phyloP scores from a whole-genome alignment of 1,284 basidiomycete genomes.

The Heterobasidion annosum region DNA sequence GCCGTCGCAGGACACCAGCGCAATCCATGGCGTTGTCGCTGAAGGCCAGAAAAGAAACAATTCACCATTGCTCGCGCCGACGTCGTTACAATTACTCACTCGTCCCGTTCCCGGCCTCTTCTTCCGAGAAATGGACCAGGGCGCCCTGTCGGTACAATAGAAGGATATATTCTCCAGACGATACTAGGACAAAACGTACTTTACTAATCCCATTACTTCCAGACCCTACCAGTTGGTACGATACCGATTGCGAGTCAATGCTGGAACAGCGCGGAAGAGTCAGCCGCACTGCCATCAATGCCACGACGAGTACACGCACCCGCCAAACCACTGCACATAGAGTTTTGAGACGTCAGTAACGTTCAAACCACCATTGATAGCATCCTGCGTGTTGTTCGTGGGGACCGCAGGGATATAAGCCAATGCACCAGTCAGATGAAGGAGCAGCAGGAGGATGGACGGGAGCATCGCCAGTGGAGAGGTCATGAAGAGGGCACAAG shows the following conservation, averaged over 20 bases:
- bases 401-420: slow-evolving; percentile 68
- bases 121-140: slow-evolving; percentile 73
- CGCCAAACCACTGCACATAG: slow-evolving; percentile 53
- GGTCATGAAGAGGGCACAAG: neutral
- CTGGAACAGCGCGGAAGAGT: slow-evolving; percentile 18
- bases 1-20: slow-evolving; percentile 73
- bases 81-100: slow-evolving; percentile 18
- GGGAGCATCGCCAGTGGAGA: neutral
- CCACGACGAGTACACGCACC: slow-evolving; percentile 22
- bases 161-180: neutral
- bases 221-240: slow-evolving; percentile 47
- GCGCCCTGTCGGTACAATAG: slow-evolving; percentile 36
- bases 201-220: slow-evolving; percentile 40
- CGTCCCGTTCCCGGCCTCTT: slow-evolving; percentile 28
- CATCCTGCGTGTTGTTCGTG: slow-evolving; percentile 53
- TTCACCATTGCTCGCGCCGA: neutral
- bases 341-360: slow-evolving; percentile 49
- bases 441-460: slow-evolving; percentile 1
- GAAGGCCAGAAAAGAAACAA: slow-evolving; percentile 1
- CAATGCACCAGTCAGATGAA: slow-evolving; percentile 7
- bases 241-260: slow-evolving; percentile 43
- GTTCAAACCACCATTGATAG: slow-evolving; percentile 37
- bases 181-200: slow-evolving; percentile 24
- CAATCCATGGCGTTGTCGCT: slow-evolving; percentile 84
- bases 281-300: neutral